Evolutionary conservation across 306 rosid genomes (phyloP).

Genomic region (Medicago arabica): DNA sequence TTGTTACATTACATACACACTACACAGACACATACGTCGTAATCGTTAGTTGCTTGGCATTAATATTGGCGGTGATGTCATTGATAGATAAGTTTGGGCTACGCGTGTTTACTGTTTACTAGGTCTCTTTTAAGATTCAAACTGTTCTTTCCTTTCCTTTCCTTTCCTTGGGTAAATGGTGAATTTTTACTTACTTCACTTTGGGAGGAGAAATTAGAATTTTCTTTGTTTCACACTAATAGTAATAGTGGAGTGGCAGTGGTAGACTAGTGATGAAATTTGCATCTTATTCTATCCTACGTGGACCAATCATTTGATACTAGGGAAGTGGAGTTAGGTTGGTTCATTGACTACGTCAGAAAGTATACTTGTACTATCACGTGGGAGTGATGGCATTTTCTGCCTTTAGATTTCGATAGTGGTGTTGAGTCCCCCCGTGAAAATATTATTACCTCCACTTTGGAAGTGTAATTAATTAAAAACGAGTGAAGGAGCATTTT

Average conservation of each 20-base stretch:
- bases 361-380: conserved; percentile 40
- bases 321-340: conserved; percentile 9
- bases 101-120: conserved; percentile 31
- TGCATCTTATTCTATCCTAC: not conserved
- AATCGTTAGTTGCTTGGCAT: conserved; percentile 12
- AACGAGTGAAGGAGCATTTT: not conserved
- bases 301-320: conserved; percentile 49
- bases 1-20: not conserved
- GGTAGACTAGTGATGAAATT: not conserved
- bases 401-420: not conserved
- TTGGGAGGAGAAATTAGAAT: not conserved
- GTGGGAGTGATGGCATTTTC: conserved; percentile 32
- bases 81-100: conserved; percentile 26
- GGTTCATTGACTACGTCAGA: conserved; percentile 40
- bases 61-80: conserved; percentile 28
- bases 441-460: not conserved
- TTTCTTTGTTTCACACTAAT: not conserved
- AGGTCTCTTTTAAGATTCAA: conserved; percentile 23
- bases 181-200: not conserved
- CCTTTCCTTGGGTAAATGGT: not conserved
- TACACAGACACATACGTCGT: not conserved
- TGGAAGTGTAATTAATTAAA: not conserved
- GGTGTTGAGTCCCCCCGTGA: not conserved
- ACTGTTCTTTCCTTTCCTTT: conserved; percentile 36
- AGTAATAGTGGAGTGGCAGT: not conserved